phyloP scores from a whole-genome alignment of 139 green algal genomes.

The Diplosphaera chodatii region DNA sequence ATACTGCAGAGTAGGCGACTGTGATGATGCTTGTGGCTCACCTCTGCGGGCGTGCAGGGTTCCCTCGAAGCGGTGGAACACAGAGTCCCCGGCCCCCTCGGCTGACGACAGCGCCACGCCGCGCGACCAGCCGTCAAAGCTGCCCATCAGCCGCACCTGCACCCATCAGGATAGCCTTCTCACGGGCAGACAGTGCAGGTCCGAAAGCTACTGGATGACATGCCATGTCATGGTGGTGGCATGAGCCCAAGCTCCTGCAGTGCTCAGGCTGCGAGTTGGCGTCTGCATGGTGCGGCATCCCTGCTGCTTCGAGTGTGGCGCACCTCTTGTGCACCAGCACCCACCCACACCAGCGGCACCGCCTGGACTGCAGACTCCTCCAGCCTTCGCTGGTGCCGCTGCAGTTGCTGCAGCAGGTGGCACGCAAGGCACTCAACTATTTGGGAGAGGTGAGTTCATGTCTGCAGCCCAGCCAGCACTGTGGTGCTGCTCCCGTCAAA shows the following conservation, averaged over 20 bases:
- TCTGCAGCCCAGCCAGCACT: too few relatives aligned
- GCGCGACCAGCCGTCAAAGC: conserved; percentile 61
- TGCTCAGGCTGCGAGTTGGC: too few relatives aligned
- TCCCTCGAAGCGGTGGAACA: conserved; percentile 37
- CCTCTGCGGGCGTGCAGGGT: background rate
- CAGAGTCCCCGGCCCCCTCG: conserved; percentile 40
- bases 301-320: too few relatives aligned
- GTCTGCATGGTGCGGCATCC: too few relatives aligned
- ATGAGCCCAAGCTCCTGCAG: background rate
- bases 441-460: background rate
- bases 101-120: conserved; percentile 43
- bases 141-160: conserved; percentile 38
- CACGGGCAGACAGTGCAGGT: background rate
- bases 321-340: background rate
- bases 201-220: background rate
- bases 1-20: background rate
- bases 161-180: background rate
- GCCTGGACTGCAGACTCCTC: background rate
- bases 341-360: background rate
- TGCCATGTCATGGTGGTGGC: too few relatives aligned
- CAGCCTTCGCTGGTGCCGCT: background rate
- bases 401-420: background rate
- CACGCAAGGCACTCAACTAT: background rate
- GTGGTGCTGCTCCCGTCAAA: too few relatives aligned
- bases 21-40: background rate